Conservation (phyloP, 768 basidiomycete genomes). For the Lactarius deliciosus region DNA sequence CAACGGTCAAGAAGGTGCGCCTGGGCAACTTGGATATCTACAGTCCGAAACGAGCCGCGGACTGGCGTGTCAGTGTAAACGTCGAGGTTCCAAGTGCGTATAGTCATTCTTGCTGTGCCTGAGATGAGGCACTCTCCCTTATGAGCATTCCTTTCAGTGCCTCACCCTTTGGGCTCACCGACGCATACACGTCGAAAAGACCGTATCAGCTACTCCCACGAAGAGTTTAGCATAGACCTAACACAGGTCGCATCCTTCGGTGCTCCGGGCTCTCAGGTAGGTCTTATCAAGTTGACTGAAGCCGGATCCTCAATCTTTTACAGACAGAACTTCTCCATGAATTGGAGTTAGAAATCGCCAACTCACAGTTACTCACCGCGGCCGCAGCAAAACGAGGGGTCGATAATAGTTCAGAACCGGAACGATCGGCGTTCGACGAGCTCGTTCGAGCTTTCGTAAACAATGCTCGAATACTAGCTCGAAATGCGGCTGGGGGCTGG, state of each 20-base stretch:
- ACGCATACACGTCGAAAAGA: constrained; percentile 76
- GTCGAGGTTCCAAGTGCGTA: constrained; percentile 82
- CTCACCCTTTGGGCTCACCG: constrained; percentile 63
- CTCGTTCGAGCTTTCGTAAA: constrained; percentile 91
- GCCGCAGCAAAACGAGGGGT: constrained; percentile 71
- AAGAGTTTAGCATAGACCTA: constrained; percentile 89
- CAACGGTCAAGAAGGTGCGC: constrained; percentile 75
- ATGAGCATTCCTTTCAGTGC: constrained; percentile 42
- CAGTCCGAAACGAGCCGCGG: constrained; percentile 76
- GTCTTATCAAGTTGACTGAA: constrained; percentile 31
- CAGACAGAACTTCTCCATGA: constrained; percentile 74
- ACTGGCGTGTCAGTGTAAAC: constrained; percentile 93
- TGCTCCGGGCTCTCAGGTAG: constrained; percentile 50
- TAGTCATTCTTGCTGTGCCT: not conserved
- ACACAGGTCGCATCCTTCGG: constrained; percentile 78
- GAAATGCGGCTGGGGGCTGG: constrained; percentile 66
- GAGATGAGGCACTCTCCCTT: not conserved
- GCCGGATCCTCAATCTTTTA: constrained; percentile 6
- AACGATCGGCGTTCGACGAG: constrained; percentile 81
- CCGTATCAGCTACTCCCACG: constrained; percentile 89
- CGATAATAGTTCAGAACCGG: constrained; percentile 55
- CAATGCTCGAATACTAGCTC: constrained; percentile 83
- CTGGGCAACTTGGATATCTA: constrained; percentile 87
- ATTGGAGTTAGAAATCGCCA: constrained; percentile 84
- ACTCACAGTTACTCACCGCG: constrained; percentile 67